phyloP scores from a whole-genome alignment of 192 early-diverging fungal genomes.

The Chytriomyces sp. region DNA sequence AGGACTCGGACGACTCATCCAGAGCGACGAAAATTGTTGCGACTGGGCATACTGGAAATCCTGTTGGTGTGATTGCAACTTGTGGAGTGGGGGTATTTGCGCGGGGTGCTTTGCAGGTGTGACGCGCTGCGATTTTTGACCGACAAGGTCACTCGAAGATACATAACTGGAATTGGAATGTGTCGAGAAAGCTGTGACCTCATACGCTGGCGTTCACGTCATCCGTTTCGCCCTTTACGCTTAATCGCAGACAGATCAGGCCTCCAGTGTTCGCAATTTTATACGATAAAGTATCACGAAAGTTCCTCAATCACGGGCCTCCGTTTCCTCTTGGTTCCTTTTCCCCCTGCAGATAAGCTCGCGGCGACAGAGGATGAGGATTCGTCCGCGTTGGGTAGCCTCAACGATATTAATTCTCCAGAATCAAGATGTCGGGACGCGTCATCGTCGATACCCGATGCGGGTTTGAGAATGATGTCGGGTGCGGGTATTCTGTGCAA shows the following conservation, averaged over 20 bases:
- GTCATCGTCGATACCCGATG: not conserved
- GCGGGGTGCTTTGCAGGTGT: too few relatives aligned
- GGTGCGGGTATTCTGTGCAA: constrained; percentile 6
- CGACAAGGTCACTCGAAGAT: not conserved
- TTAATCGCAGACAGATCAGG: not conserved
- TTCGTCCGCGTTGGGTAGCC: not conserved
- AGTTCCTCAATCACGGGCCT: not conserved
- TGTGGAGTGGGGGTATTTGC: too few relatives aligned
- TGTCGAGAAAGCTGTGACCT: not conserved
- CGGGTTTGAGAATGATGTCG: not conserved
- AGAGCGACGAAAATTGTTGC: too few relatives aligned
- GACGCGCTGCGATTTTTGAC: too few relatives aligned
- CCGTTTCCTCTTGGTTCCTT: not conserved
- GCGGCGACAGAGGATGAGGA: not conserved
- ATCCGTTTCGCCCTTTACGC: not conserved
- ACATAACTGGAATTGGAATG: not conserved
- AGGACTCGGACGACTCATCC: too few relatives aligned
- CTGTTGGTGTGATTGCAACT: too few relatives aligned
- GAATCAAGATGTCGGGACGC: not conserved
- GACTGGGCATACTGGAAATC: too few relatives aligned
- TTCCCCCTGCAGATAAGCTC: not conserved
- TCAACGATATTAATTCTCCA: not conserved
- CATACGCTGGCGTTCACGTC: not conserved
- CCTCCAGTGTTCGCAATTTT: not conserved
- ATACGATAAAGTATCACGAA: not conserved